These are phyloP conservation scores for Pezicula carpinea DNA, from an alignment of 2,329 filamentous ascomycete species.

Conservation along the genomic window DNA sequence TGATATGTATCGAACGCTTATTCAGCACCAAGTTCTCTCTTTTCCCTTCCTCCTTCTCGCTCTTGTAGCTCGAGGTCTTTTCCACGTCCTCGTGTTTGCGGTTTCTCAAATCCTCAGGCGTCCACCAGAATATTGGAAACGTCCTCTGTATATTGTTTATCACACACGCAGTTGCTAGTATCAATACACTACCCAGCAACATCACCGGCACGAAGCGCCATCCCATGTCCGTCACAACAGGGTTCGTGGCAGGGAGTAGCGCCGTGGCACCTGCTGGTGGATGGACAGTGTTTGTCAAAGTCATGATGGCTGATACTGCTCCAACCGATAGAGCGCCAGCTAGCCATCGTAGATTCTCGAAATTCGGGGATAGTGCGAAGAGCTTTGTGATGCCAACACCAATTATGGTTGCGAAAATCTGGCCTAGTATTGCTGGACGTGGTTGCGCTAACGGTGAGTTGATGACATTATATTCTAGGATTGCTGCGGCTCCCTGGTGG, in stretches of 20 bases:
- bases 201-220: constrained; percentile 66
- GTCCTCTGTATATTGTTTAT: constrained; percentile 62
- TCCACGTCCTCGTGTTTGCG: constrained; percentile 7
- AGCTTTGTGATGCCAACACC: constrained; percentile 62
- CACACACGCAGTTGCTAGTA: constrained; percentile 57
- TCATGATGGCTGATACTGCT: constrained; percentile 59
- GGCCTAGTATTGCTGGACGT: constrained; percentile 64
- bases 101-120: constrained; percentile 22
- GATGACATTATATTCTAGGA: constrained; percentile 70
- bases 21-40: constrained; percentile 8
- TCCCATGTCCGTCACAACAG: constrained; percentile 50
- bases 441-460: constrained; percentile 70
- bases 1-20: not conserved
- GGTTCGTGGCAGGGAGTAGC: constrained; percentile 59
- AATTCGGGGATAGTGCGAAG: constrained; percentile 45
- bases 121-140: constrained; percentile 71
- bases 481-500: constrained; percentile 60
- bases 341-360: constrained; percentile 54
- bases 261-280: constrained; percentile 73
- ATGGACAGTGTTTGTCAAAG: constrained; percentile 66
- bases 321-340: constrained; percentile 63
- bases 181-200: constrained; percentile 53
- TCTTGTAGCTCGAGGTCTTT: not conserved
- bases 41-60: not conserved
- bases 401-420: constrained; percentile 55